Percentiles rank a stretch among this genome's conserved stretches.
phyloP scores from a whole-genome alignment of 352 stramenopile genomes.

The Halophytophthora batemanensis region DNA sequence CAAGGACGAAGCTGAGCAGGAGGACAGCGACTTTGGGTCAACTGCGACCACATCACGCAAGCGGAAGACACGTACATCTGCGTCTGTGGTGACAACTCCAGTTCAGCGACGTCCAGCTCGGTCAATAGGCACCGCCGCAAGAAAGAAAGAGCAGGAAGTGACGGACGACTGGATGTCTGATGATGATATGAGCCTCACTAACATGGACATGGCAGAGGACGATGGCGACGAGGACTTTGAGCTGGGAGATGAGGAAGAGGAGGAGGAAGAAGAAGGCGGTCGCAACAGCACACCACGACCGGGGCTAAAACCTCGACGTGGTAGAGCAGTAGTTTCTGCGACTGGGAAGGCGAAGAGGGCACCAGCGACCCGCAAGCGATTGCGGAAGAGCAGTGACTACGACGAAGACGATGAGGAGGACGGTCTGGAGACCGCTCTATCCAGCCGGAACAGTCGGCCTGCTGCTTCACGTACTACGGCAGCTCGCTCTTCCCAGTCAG shows the following conservation, averaged over 20 bases:
- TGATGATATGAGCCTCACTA: conserved; percentile 33
- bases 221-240: conserved; percentile 69
- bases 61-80: conserved; percentile 12
- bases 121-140: conserved; percentile 18
- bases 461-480: conserved; percentile 17
- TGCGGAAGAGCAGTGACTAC: conserved; percentile 34
- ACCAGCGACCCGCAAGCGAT: conserved; percentile 30
- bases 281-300: conserved; percentile 15
- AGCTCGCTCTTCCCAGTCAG: conserved; percentile 12
- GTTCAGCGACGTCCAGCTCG: conserved; percentile 21
- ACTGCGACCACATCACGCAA: conserved; percentile 17
- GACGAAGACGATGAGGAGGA: conserved; percentile 33
- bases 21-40: conserved; percentile 21
- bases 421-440: conserved; percentile 12
- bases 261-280: conserved; percentile 11
- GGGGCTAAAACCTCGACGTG: conserved; percentile 10
- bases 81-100: neutral
- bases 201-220: conserved; percentile 34
- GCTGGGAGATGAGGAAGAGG: conserved; percentile 47
- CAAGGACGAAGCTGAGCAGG: conserved; percentile 18
- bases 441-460: conserved; percentile 9
- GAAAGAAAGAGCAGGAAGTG: conserved; percentile 15
- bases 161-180: conserved; percentile 35
- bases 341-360: conserved; percentile 18
- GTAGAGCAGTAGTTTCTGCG: conserved; percentile 4